Evolutionary conservation across 2,329 filamentous ascomycete species (phyloP).

Genomic region (Penicillium fuscoglaucum): DNA sequence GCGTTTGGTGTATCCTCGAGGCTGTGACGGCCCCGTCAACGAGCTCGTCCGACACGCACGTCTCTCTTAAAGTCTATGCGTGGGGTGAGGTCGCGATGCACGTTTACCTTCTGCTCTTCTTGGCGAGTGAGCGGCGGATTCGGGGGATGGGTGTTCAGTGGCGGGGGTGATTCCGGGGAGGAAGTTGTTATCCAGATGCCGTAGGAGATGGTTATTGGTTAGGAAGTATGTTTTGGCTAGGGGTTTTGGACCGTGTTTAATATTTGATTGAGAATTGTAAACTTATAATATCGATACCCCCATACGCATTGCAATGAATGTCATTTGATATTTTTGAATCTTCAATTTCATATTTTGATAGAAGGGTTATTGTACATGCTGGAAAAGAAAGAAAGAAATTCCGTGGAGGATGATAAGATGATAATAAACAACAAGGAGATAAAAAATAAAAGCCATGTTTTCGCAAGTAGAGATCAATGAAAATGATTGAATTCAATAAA

Average conservation of each 20-base stretch:
- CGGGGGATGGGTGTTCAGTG: conserved; percentile 61
- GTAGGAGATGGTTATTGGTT: conserved; percentile 8
- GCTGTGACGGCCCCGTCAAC: not conserved
- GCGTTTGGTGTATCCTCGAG: conserved; percentile 45
- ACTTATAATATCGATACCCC: not conserved
- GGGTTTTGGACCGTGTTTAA: not conserved
- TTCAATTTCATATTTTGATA: conserved; percentile 13
- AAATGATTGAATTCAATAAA: conserved; percentile 9
- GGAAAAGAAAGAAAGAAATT: conserved; percentile 4
- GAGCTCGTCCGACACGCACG: not conserved
- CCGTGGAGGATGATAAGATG: not conserved
- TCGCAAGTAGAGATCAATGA: conserved; percentile 1
- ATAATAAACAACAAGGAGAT: not conserved
- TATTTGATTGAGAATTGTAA: not conserved
- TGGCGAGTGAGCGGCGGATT: conserved; percentile 66
- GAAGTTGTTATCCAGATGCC: conserved; percentile 56
- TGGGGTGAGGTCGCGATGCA: conserved; percentile 75
- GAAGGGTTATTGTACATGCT: conserved; percentile 23
- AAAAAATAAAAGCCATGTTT: conserved; percentile 3
- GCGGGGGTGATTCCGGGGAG: conserved; percentile 65
- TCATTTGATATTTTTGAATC: conserved; percentile 2
- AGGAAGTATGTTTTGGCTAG: not conserved
- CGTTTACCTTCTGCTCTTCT: conserved; percentile 71
- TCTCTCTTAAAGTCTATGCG: conserved; percentile 58
- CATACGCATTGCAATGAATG: not conserved